phyloP scores from a whole-genome alignment of 1,284 basidiomycete species.

The Ceratorhiza oryzae-sativae region DNA sequence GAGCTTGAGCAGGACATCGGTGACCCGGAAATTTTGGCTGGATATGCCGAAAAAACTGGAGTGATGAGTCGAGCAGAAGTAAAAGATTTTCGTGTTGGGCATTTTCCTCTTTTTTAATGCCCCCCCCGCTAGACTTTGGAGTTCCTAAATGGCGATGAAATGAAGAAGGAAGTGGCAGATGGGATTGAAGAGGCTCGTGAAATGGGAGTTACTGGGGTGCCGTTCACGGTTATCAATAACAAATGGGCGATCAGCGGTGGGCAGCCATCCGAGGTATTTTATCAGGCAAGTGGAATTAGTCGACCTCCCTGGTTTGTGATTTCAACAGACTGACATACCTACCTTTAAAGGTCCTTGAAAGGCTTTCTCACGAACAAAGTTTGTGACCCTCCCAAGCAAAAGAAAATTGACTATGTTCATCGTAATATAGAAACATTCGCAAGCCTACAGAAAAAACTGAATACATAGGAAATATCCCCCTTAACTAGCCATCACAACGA shows the following conservation, averaged over 20 bases:
- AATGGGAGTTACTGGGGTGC: slow-evolving; percentile 79
- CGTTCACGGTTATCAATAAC: slow-evolving; percentile 78
- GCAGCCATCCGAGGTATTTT: slow-evolving; percentile 72
- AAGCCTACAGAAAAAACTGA: background rate
- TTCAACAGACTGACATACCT: background rate
- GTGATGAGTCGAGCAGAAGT: slow-evolving; percentile 72
- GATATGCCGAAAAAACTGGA: slow-evolving; percentile 64
- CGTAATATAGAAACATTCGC: background rate
- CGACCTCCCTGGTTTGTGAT: background rate
- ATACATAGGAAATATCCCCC: background rate
- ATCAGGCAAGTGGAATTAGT: slow-evolving; percentile 60
- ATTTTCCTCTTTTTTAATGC: background rate
- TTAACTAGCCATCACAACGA: background rate
- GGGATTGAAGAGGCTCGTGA: slow-evolving; percentile 70
- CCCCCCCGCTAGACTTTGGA: slow-evolving; percentile 50
- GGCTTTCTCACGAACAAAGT: slow-evolving; percentile 30
- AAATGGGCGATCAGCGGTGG: slow-evolving; percentile 80
- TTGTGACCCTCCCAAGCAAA: slow-evolving; percentile 19
- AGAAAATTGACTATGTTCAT: too few relatives aligned
- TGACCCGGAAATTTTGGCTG: slow-evolving; percentile 64
- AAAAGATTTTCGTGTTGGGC: slow-evolving; percentile 41
- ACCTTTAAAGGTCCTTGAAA: slow-evolving; percentile 25
- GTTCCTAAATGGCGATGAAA: slow-evolving; percentile 73
- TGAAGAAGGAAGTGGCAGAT: slow-evolving; percentile 69
- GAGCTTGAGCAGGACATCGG: slow-evolving; percentile 71